Percentiles rank a stretch among this genome's conserved stretches.
Conservation (phyloP, 2,329 filamentous ascomycete genomes). For the Cercospora sp. region DNA sequence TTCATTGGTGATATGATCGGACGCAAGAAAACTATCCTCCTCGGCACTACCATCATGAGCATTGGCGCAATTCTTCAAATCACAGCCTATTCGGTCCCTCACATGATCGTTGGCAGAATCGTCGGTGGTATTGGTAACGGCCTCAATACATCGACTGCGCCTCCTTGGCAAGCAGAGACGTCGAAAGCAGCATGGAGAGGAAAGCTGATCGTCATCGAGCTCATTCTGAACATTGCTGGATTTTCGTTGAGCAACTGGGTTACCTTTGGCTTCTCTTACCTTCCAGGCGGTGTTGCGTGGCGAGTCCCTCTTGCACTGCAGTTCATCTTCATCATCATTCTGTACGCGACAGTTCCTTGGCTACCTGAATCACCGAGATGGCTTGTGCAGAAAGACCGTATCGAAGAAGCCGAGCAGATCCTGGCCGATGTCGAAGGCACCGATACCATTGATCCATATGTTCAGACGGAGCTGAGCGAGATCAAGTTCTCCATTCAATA, state of each 20-base stretch:
- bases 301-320: constrained; percentile 52
- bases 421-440: constrained; percentile 53
- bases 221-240: constrained; percentile 53
- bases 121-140: constrained; percentile 54
- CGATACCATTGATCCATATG: constrained; percentile 48
- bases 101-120: constrained; percentile 54
- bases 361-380: constrained; percentile 52
- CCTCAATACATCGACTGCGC: constrained; percentile 50
- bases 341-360: constrained; percentile 50
- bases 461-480: constrained; percentile 48
- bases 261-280: constrained; percentile 54
- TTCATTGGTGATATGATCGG: constrained; percentile 51
- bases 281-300: constrained; percentile 47
- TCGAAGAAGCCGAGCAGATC: constrained; percentile 52
- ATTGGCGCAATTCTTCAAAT: constrained; percentile 53
- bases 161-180: constrained; percentile 56
- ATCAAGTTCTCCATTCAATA: constrained; percentile 53
- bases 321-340: constrained; percentile 52
- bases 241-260: constrained; percentile 56
- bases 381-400: constrained; percentile 49
- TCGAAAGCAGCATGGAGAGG: constrained; percentile 46
- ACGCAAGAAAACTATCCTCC: constrained; percentile 50
- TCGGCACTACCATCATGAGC: constrained; percentile 53
- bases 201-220: constrained; percentile 41
- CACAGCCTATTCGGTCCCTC: constrained; percentile 46